These are phyloP conservation scores for Wallacemonas sp. DNA, from an alignment of 208 protist genomes.

Conservation along the genomic window DNA sequence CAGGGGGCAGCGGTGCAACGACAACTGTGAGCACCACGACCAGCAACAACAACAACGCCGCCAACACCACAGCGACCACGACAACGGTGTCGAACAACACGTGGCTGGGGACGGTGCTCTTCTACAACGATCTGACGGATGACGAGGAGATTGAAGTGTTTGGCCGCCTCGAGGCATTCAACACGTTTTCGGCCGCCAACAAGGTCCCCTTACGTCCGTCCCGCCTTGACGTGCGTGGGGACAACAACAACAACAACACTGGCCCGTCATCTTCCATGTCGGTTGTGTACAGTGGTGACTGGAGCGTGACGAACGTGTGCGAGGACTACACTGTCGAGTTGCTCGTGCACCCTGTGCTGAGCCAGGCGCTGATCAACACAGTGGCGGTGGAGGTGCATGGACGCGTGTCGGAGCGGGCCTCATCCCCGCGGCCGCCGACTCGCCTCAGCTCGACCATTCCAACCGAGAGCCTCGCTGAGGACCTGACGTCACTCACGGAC, in stretches of 20 bases:
- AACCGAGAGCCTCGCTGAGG: neutral
- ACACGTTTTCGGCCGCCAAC: conserved; percentile 61
- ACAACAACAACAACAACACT: neutral
- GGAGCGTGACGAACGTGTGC: conserved; percentile 54
- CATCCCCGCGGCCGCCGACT: neutral
- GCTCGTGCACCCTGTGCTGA: conserved; percentile 33
- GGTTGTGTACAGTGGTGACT: conserved; percentile 56
- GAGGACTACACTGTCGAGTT: conserved; percentile 38
- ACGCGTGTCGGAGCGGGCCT: neutral
- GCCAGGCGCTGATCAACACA: conserved; percentile 36
- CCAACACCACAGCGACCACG: neutral
- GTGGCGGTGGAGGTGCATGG: conserved; percentile 40
- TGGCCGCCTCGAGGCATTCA: conserved; percentile 62
- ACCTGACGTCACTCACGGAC: neutral
- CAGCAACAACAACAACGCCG: neutral
- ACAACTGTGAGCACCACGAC: neutral
- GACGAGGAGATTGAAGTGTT: conserved; percentile 84
- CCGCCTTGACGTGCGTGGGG: conserved; percentile 14
- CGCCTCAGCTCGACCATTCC: neutral
- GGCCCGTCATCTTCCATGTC: neutral
- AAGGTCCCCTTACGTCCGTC: conserved; percentile 29
- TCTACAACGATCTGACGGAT: conserved; percentile 66
- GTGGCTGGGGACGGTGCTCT: conserved; percentile 74
- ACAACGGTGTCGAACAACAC: conserved; percentile 51
- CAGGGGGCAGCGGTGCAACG: neutral